phyloP scores from a whole-genome alignment of 495 filamentous ascomycete genomes.

The Xylaria castorea region DNA sequence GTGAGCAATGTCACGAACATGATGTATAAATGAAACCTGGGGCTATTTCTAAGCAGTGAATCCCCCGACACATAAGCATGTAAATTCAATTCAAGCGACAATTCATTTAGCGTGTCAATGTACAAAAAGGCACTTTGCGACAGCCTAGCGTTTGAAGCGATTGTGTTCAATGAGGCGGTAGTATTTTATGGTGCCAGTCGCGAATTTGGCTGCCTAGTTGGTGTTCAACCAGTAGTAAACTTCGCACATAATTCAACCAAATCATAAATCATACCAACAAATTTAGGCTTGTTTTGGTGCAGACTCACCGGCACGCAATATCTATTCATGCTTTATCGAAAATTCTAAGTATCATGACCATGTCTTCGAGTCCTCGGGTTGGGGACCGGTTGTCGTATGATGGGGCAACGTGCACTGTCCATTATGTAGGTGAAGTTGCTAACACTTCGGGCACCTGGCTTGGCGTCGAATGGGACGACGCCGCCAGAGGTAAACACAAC shows the following conservation, averaged over 20 bases:
- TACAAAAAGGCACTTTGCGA: background rate
- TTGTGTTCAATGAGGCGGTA: background rate
- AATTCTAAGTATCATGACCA: conserved; percentile 1
- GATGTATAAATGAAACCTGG: conserved; percentile 29
- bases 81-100: conserved; percentile 14
- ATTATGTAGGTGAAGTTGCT: conserved; percentile 78
- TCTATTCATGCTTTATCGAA: background rate
- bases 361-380: conserved; percentile 43
- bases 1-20: conserved; percentile 44
- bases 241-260: background rate
- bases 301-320: background rate
- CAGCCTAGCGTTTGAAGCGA: background rate
- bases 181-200: background rate
- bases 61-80: background rate
- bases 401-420: conserved; percentile 77
- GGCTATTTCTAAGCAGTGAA: background rate
- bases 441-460: conserved; percentile 85
- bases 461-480: conserved; percentile 96
- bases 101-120: background rate
- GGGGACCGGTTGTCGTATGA: conserved; percentile 81
- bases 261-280: background rate
- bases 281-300: background rate
- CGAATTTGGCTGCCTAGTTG: conserved; percentile 29
- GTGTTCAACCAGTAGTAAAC: conserved; percentile 16
- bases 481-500: conserved; percentile 83